A percentile compares a stretch with the other conserved stretches of the same genome.
Conservation (phyloP, 148 eudicot genomes). For the Fagopyrum esculentum region DNA sequence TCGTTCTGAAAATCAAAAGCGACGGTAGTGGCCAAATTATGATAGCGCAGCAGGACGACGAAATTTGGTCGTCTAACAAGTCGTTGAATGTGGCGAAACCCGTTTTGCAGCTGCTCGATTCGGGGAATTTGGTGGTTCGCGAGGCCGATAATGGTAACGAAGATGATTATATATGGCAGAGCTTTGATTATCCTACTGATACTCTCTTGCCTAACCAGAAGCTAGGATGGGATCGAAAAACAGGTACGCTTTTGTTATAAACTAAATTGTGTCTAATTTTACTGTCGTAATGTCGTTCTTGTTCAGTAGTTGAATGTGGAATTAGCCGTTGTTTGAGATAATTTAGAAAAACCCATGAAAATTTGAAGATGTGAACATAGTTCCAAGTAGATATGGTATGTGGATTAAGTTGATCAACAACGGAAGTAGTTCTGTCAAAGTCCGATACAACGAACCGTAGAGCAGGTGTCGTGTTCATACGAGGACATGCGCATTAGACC, state of each 20-base stretch:
- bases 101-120: conserved; percentile 39
- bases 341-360: too few species aligned
- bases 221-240: conserved; percentile 35
- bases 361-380: too few species aligned
- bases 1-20: conserved; percentile 17
- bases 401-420: too few species aligned
- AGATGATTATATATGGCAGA: conserved; percentile 36
- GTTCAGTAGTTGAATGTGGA: too few species aligned
- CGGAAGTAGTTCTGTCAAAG: too few species aligned
- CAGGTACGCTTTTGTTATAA: background rate
- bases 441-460: too few species aligned
- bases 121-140: conserved; percentile 46
- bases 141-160: conserved; percentile 15
- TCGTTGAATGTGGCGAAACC: conserved; percentile 19
- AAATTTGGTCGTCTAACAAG: conserved; percentile 21
- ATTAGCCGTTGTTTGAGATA: too few species aligned
- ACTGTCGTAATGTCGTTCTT: too few species aligned
- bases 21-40: conserved; percentile 19
- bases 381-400: too few species aligned
- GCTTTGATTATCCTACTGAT: conserved; percentile 22
- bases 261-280: too few species aligned
- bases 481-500: too few species aligned
- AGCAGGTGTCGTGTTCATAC: too few species aligned
- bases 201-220: conserved; percentile 46
- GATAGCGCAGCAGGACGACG: conserved; percentile 8